Evolutionary conservation across 768 basidiomycete genomes (phyloP).

Genomic region (Mycena alexandri): DNA sequence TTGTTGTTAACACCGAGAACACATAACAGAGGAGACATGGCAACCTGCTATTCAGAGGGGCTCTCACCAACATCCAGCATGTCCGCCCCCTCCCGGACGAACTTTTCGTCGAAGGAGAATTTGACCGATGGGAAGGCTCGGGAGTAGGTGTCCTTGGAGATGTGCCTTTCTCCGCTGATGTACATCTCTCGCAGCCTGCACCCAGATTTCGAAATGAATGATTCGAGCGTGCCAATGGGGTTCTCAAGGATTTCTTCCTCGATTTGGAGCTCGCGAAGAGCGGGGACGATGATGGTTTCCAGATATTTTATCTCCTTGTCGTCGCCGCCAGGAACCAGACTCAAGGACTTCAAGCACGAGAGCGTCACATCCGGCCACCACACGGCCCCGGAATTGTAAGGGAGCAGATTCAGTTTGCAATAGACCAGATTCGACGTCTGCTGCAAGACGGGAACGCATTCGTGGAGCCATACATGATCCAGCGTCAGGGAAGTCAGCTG

Average conservation of each 20-base stretch:
- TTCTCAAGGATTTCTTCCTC: neutral
- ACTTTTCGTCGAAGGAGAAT: neutral
- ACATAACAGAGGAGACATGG: no score
- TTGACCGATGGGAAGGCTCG: neutral
- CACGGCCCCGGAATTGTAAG: no score
- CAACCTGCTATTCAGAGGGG: no score
- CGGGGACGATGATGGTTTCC: neutral
- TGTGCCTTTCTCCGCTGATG: neutral
- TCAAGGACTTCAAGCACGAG: neutral
- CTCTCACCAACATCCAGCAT: no score
- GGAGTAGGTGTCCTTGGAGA: neutral
- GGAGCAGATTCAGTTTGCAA: neutral
- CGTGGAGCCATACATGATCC: neutral
- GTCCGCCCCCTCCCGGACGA: no score
- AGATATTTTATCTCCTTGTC: neutral
- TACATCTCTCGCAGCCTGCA: constrained; percentile 1
- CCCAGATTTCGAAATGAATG: constrained; percentile 10
- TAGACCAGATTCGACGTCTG: neutral
- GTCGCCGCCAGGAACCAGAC: neutral
- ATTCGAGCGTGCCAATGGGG: neutral
- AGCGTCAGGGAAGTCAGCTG: neutral
- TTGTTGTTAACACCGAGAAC: no score
- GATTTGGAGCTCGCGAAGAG: neutral
- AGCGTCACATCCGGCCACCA: neutral
- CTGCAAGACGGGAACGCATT: neutral